Base-by-base conservation (phyloP, 73 alveolate genomes). In the Paramecium sexaurelia region DNA sequence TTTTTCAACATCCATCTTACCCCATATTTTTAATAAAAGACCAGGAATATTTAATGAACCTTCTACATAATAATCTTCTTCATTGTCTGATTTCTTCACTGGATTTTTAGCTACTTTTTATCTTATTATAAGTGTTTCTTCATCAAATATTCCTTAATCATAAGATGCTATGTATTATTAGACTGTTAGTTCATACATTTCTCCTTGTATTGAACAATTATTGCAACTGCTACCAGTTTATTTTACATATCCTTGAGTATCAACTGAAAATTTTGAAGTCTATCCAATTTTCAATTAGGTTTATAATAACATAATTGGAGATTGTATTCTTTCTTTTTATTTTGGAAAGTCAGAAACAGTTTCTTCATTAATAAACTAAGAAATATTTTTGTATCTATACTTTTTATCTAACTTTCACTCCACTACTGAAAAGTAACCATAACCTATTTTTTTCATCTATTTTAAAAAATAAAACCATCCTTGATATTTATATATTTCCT, bases 401-500 rank as follows among this genome's bases (percentile, higher is more conserved):
- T 61, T 61, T 88, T 32, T 88, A 75, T 36, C 94, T 93, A 55
- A 95, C 93, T 57, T 91, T 83, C 15, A 96, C 67, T 69, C 96
- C 98, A 55, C 95, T 90, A 43, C 98, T 94, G 57, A 92, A 96
- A 93, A 95, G 87, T 24, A 96, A 91, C 91, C 97, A 96, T 39
- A 96, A 93, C 66, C 97, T 71, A 45, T 96, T 97, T 88, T 89
- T 87, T 51, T 92, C 91, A 85, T 96, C 99, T 20, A 95, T 93
- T 85, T 96, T 96, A 73, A 96, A 96, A 82, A 57, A 95, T 29
- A 96, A 92, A 33, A 93, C 95, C 99, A 96, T 96, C 67, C 99
- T 75, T 43, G 96, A 87, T 10, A 96, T 95, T 55, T 88, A 82
- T 92, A 94, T 95, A 22, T 92, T 91, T 5, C 99, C 98, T 35